These are phyloP conservation scores for sorghum (Sorghum bicolor) DNA, from an alignment of 176 grass and related monocot genomes.

Conservation along the genomic window Sorghum_bicolor_NCBIv3 NC_012873.2:59501-60000, in stretches of 20 bases:
- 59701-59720: conserved; percentile 67
- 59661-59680: conserved; percentile 58
- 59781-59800: conserved; percentile 48
- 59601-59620: conserved; percentile 40
- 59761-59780: conserved; percentile 73
- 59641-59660: conserved; percentile 86
- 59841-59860: too few relatives aligned
- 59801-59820: not conserved
- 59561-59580: not conserved
- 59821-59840: not conserved
- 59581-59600: conserved; percentile 2
- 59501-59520: conserved; percentile 77
- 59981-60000: not conserved
- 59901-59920: not conserved
- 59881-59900: not conserved
- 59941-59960: not conserved
- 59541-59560: not conserved
- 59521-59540: conserved; percentile 30
- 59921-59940: not conserved
- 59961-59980: not conserved
- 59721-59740: conserved; percentile 83
- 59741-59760: conserved; percentile 85
- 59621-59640: conserved; percentile 85
- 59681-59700: conserved; percentile 78
- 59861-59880: not conserved